Percentiles rank a stretch among this genome's conserved stretches.
Evolutionary conservation across 2,329 filamentous ascomycete species (phyloP).

Genomic region (Albifimbria verrucaria): DNA sequence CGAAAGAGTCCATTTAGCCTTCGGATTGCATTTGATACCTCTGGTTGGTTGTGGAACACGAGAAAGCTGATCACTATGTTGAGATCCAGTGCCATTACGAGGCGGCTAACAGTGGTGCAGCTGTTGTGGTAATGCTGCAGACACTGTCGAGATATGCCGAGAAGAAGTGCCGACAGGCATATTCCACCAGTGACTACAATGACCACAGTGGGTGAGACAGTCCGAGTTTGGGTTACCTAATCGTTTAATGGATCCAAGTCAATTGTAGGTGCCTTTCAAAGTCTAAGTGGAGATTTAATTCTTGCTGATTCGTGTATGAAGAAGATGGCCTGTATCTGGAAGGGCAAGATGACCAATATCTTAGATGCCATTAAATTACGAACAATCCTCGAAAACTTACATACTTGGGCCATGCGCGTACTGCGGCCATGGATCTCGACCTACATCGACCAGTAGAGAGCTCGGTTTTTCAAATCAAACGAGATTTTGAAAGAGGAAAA

Average conservation of each 20-base stretch:
- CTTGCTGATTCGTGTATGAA: neutral
- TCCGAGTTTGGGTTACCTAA: conserved; percentile 13
- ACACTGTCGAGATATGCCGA: conserved; percentile 5
- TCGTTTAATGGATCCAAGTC: conserved; percentile 4
- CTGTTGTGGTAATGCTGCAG: conserved; percentile 10
- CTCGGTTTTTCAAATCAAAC: conserved; percentile 4
- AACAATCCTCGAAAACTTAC: conserved; percentile 14
- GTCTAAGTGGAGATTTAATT: neutral
- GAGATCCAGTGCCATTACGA: conserved; percentile 6
- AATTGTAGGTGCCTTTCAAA: neutral
- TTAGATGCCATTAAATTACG: conserved; percentile 9
- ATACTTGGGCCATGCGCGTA: conserved; percentile 12
- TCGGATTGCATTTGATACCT: conserved; percentile 13
- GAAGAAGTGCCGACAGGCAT: conserved; percentile 6
- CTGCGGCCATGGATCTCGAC: conserved; percentile 13
- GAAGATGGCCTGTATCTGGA: conserved; percentile 15
- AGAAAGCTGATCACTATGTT: conserved; percentile 5
- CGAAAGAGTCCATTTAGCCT: conserved; percentile 1
- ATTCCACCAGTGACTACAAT: conserved; percentile 11
- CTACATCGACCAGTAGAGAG: conserved; percentile 13
- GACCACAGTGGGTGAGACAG: conserved; percentile 8
- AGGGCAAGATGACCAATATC: conserved; percentile 10
- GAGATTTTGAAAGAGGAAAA: neutral
- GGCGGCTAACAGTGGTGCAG: conserved; percentile 10
- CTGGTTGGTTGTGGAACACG: conserved; percentile 15